Conservation (phyloP, 768 basidiomycete genomes). For the Tephrocybe sp. region DNA sequence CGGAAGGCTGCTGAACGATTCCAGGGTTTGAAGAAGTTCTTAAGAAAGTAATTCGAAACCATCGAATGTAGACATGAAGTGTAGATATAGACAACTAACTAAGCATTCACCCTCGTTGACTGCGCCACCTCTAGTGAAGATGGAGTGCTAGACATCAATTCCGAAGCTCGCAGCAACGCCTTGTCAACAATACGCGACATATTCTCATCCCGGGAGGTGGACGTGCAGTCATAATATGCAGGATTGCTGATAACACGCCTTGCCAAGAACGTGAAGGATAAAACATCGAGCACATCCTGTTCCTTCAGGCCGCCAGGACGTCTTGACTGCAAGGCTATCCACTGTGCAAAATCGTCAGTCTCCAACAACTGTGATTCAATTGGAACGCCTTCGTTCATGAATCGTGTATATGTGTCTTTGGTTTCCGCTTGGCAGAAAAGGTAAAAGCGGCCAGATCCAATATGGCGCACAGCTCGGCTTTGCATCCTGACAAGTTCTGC, state of each 20-base stretch:
- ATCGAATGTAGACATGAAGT: slow-evolving; percentile 2
- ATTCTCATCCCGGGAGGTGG: slow-evolving; percentile 44
- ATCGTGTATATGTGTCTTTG: slow-evolving; percentile 75
- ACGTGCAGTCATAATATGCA: slow-evolving; percentile 69
- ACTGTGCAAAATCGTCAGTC: slow-evolving; percentile 42
- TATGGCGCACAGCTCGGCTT: slow-evolving; percentile 70
- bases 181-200: slow-evolving; percentile 72
- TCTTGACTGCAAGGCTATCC: slow-evolving; percentile 42
- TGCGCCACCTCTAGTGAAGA: background rate
- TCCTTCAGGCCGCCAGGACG: slow-evolving; percentile 42
- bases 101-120: slow-evolving; percentile 1
- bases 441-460: slow-evolving; percentile 63
- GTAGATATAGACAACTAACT: slow-evolving; percentile 4
- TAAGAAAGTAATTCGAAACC: slow-evolving; percentile 22
- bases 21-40: slow-evolving; percentile 66
- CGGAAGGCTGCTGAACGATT: slow-evolving; percentile 80
- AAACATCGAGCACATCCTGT: slow-evolving; percentile 70
- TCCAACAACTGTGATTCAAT: slow-evolving; percentile 78
- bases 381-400: slow-evolving; percentile 85
- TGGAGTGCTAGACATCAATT: slow-evolving; percentile 1
- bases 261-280: slow-evolving; percentile 82
- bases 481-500: slow-evolving; percentile 91
- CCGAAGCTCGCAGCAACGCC: slow-evolving; percentile 25
- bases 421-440: slow-evolving; percentile 90
- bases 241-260: slow-evolving; percentile 76